These are phyloP conservation scores for Coprinellus micaceus DNA, from an alignment of 768 basidiomycete genomes.

Conservation along the genomic window DNA sequence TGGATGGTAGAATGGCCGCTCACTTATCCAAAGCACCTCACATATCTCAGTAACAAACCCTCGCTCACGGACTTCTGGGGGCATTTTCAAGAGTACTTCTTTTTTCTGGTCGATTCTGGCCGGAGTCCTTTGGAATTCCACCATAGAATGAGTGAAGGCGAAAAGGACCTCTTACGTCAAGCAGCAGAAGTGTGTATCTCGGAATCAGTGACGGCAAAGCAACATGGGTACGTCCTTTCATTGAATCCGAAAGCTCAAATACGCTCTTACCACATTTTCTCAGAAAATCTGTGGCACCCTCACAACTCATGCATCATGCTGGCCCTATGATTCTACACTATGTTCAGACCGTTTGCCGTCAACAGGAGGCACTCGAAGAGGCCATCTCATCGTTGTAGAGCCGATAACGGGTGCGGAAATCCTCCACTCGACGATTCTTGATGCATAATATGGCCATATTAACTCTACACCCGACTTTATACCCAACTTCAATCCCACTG, in stretches of 20 bases:
- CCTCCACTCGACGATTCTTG: too few species aligned
- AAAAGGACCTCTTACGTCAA: conserved; percentile 17
- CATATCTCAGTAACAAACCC: neutral
- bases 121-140: conserved; percentile 26
- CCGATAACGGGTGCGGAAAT: too few species aligned
- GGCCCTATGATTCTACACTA: too few species aligned
- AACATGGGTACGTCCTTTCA: too few species aligned
- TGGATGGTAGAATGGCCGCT: too few species aligned
- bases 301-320: too few species aligned
- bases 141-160: conserved; percentile 21
- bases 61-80: conserved; percentile 33
- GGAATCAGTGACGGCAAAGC: neutral
- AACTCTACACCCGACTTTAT: neutral
- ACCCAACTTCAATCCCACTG: conserved; percentile 61
- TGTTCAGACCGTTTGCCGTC: too few species aligned
- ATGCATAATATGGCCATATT: neutral
- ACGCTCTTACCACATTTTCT: too few species aligned
- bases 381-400: too few species aligned
- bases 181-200: conserved; percentile 4
- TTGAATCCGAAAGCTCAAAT: too few species aligned
- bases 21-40: neutral
- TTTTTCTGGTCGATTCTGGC: conserved; percentile 16
- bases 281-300: too few species aligned
- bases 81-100: conserved; percentile 41
- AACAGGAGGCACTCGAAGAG: too few species aligned